Evolutionary conservation across 2,329 filamentous ascomycete genomes (phyloP).

Genomic region (Aureobasidium leucospermi): DNA sequence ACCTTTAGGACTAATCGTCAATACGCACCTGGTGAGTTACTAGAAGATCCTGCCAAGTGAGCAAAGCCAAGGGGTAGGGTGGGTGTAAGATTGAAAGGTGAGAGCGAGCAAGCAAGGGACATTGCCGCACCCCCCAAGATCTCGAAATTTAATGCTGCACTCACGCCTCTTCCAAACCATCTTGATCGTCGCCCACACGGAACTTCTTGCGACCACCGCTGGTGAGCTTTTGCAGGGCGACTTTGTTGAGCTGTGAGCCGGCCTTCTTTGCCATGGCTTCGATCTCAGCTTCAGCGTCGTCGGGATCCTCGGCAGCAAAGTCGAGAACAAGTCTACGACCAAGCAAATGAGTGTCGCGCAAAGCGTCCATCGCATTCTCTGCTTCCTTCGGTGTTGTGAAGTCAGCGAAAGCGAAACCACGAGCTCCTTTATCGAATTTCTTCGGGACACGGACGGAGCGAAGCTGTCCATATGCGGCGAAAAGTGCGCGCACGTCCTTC

Average conservation of each 20-base stretch:
- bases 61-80: conserved; percentile 13
- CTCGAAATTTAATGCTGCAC: conserved; percentile 9
- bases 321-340: conserved; percentile 85
- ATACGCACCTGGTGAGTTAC: conserved; percentile 1
- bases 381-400: conserved; percentile 90
- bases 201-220: conserved; percentile 80
- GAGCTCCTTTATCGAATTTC: conserved; percentile 81
- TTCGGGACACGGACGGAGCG: conserved; percentile 89
- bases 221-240: conserved; percentile 81
- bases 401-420: conserved; percentile 95
- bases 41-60: conserved; percentile 12
- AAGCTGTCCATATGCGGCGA: conserved; percentile 85
- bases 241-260: conserved; percentile 80
- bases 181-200: conserved; percentile 65
- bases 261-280: conserved; percentile 96
- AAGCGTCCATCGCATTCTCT: conserved; percentile 78
- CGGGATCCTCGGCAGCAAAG: conserved; percentile 78
- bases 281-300: conserved; percentile 93
- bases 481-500: conserved; percentile 80
- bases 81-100: conserved; percentile 4
- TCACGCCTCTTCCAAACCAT: conserved; percentile 36
- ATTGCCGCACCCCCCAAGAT: conserved; percentile 11
- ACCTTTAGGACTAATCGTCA: neutral
- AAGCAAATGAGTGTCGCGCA: conserved; percentile 87
- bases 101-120: conserved; percentile 12